Base-by-base conservation (phyloP, 2,329 filamentous ascomycete genomes). In the Fusarium odoratissimum region DNA sequence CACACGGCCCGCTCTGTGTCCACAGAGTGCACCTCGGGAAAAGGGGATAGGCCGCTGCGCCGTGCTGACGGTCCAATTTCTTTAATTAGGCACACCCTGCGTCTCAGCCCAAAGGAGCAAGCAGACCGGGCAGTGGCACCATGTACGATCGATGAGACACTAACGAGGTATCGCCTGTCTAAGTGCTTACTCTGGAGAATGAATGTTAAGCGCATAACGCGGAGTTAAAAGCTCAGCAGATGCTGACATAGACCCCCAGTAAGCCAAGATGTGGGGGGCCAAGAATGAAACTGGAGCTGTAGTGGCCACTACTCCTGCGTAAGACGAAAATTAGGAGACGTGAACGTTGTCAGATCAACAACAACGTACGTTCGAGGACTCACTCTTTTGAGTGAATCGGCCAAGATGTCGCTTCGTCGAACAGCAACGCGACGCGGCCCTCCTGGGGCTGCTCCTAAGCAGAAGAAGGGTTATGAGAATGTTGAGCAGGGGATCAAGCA, bases 401-500 rank as follows among this genome's bases (percentile, higher is more conserved):
- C 25, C 44, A 41, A 33, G 30, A 73, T 73, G 70, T 71, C 72
- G 6, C 52, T 74, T 21, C 65, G 42, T 55, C 56, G 66, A 44
- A 45, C 72, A 19, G 23, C 61, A 28, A 73, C 72, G 9, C 54
- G 69, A 49, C 80, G 60, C 64, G 80, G 57, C 69, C 78, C 30
- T 76, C 54, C 48, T 7, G 38, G 40, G n/a, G 33, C 33, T n/a
- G 64, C 57, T 9, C 57, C 67, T 28, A 79, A 67, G 58, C 69
- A 52, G n/a, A 81, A 78, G 65, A 82, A 81, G 33, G 79, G 78
- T 5, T 81, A 82, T 41, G 81, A 79, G 44, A 75, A 79, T 35
- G 80, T 82, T 14, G 79, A 82, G 38, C 83, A 84, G 67, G 83
- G 80, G 9, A 77, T 84, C 70, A 80, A 81, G 52, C 79, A 83